phyloP scores from a whole-genome alignment of 352 stramenopile genomes.

The Pythium scleroteichum region DNA sequence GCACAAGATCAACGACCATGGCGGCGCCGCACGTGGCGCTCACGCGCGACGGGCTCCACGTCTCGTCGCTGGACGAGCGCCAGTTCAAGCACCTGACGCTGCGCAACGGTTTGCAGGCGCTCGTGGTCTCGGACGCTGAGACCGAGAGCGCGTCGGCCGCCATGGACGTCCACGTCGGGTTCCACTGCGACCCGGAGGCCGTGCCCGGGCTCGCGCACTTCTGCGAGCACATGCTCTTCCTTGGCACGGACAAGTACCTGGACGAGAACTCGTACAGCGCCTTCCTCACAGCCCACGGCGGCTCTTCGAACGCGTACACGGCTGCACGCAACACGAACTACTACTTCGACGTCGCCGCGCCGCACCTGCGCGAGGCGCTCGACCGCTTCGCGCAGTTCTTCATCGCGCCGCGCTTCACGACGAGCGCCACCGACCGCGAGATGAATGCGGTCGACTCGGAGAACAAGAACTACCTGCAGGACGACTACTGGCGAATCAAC shows the following conservation, averaged over 20 bases:
- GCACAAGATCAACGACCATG: no score
- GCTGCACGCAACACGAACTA: conserved; percentile 89
- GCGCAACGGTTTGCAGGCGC: conserved; percentile 64
- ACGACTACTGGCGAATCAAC: conserved; percentile 78
- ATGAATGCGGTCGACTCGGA: conserved; percentile 97
- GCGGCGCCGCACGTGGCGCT: conserved; percentile 23
- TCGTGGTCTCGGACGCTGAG: conserved; percentile 80
- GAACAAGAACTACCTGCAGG: conserved; percentile 90
- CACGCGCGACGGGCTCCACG: conserved; percentile 37
- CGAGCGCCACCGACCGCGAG: conserved; percentile 91
- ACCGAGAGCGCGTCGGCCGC: conserved; percentile 80
- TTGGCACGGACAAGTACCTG: conserved; percentile 92
- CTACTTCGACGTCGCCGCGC: conserved; percentile 87
- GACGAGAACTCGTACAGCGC: conserved; percentile 82
- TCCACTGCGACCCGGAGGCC: conserved; percentile 62
- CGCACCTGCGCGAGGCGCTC: conserved; percentile 82
- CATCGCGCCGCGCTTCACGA: conserved; percentile 93
- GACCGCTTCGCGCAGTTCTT: conserved; percentile 98
- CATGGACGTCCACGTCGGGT: conserved; percentile 89
- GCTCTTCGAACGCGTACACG: conserved; percentile 91
- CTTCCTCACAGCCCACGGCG: conserved; percentile 84
- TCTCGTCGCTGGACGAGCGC: conserved; percentile 64
- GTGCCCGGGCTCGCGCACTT: conserved; percentile 77
- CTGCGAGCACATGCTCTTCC: conserved; percentile 93
- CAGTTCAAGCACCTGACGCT: conserved; percentile 70